Base-by-base conservation (phyloP, 345 rosid genomes). In the Gynandropsis gynandra region DNA sequence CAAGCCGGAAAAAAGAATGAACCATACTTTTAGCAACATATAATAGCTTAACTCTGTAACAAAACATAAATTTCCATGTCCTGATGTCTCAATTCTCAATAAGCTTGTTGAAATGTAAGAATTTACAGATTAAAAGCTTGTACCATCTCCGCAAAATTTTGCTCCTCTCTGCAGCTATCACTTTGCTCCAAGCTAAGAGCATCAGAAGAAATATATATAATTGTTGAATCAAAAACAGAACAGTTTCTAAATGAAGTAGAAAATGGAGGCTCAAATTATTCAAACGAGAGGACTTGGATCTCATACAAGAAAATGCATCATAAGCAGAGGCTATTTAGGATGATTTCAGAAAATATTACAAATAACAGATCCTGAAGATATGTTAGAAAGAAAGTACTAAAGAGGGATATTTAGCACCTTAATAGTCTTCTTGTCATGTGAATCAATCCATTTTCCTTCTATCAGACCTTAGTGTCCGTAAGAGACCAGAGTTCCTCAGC, bases 101-200 rank as follows among this genome's bases (percentile, higher is more conserved):
- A 24, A 24, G 4, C 29, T 24, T 24, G 29, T 5, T 24, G 29
- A 2, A 24, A 24, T 2, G 29, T 24, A 24, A 24, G 29, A 58
- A 38, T 32, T n/a, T 39, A 60, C 50, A 21, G 58, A 27, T 33
- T 32, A 69, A 42, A 44, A 57, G 42, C 41, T 21, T 0, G 53
- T 80, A 92, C 98, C 98, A 92, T 68, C 70, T 82, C 54, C 90
- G 70, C 52, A 92, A 62, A 56, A 15, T 57, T 71, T 71, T 79
- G 77, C 95, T 87, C 79, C 98, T 82, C 56, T 85, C 90, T 43
- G 69, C 70, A 52, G 95, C 95, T 50, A 95, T 76, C 47, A 73
- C 62, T 60, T 70, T 87, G 74, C 98, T 87, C 98, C 98, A 92
- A 58, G 89, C 98, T n/a, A n/a, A n/a, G n/a, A n/a, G n/a, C n/a